phyloP scores from a whole-genome alignment of 2,329 filamentous ascomycete genomes.

The Grosmannia clavigera region DNA sequence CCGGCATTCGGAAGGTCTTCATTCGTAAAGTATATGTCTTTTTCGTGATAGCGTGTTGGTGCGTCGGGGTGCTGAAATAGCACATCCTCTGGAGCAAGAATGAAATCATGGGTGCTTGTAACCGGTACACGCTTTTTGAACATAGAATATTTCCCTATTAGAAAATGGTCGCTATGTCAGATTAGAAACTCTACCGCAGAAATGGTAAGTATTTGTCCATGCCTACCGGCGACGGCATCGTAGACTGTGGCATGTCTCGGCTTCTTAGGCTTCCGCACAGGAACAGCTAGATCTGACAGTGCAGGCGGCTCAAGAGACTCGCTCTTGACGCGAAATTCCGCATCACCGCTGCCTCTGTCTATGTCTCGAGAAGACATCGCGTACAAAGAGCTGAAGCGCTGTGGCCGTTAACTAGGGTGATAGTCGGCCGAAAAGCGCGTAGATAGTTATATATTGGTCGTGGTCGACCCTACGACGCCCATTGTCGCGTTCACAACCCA shows the following conservation, averaged over 20 bases:
- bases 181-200: background rate
- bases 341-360: background rate
- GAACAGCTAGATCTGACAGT: background rate
- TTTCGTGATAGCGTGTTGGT: slow-evolving; percentile 55
- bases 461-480: background rate
- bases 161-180: background rate
- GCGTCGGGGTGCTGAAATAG: slow-evolving; percentile 55
- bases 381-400: background rate
- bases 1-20: slow-evolving; percentile 38
- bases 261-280: slow-evolving; percentile 4
- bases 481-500: background rate
- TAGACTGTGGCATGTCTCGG: slow-evolving; percentile 45
- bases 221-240: slow-evolving; percentile 58
- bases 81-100: slow-evolving; percentile 54
- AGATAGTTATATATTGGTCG: background rate
- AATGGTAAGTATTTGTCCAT: background rate
- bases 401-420: background rate
- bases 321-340: background rate
- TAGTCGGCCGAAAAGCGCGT: background rate
- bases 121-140: slow-evolving; percentile 14
- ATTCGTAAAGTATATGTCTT: slow-evolving; percentile 59
- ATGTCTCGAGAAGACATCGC: background rate
- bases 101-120: slow-evolving; percentile 19
- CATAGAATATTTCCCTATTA: slow-evolving; percentile 22
- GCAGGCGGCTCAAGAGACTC: background rate